phyloP scores from a whole-genome alignment of 2,329 filamentous ascomycete genomes.

The Elsinoe fawcettii region DNA sequence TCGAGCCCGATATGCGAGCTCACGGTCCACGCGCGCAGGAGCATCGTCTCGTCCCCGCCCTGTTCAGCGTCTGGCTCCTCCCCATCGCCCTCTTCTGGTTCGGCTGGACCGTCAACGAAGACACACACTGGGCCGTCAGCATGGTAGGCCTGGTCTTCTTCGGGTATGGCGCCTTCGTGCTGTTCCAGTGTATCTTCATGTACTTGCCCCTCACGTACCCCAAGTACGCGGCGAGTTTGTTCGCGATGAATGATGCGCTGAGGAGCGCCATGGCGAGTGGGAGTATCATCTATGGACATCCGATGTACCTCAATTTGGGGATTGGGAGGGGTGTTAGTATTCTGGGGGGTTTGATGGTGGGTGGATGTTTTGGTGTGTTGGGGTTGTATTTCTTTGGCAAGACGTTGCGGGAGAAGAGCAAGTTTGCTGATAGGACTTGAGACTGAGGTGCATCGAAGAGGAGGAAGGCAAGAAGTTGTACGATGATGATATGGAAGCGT shows the following conservation, averaged over 20 bases:
- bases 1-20: constrained; percentile 23
- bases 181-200: constrained; percentile 38
- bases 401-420: constrained; percentile 27
- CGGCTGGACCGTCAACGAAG: constrained; percentile 25
- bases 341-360: constrained; percentile 29
- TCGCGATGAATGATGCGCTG: constrained; percentile 49
- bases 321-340: constrained; percentile 18
- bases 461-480: not conserved
- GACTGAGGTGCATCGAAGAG: not conserved
- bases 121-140: constrained; percentile 34
- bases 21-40: constrained; percentile 24
- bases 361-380: constrained; percentile 31
- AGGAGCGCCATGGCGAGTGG: constrained; percentile 14
- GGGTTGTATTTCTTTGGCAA: constrained; percentile 29
- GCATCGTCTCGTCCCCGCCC: constrained; percentile 24
- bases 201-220: constrained; percentile 36
- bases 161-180: constrained; percentile 32
- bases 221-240: constrained; percentile 47
- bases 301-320: constrained; percentile 17
- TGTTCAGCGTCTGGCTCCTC: constrained; percentile 23
- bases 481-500: not conserved
- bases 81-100: constrained; percentile 29
- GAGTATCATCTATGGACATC: constrained; percentile 18
- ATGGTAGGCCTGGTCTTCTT: constrained; percentile 38
- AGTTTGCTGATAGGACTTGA: constrained; percentile 23